Base-by-base conservation (phyloP, 2,329 filamentous ascomycete species). In the Aspergillus hortae region DNA sequence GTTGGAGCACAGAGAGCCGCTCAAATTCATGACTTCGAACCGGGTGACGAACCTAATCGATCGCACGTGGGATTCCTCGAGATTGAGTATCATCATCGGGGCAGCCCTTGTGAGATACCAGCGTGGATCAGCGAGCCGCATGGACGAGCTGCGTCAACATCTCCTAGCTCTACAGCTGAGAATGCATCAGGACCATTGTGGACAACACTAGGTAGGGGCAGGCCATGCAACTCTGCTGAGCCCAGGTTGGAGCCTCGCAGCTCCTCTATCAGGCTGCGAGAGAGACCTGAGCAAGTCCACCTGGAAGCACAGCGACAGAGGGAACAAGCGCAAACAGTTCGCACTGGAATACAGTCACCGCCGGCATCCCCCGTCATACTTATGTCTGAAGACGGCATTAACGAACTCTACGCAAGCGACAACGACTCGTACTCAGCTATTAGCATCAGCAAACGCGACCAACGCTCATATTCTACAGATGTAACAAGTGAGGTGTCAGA, bases 1-100 rank as follows among this genome's bases (percentile, higher is more conserved):
- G 54, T 66, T 21, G 61, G 58, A 6, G 43, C 53, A 3, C 54
- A 59, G 38, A 55, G 58, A 30, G 63, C 60, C 19, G 62, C 63
- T 41, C 56, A 59, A 33, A 56, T 65, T 49, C 14, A 27, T 3
- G 17, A 30, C 25, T 9, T 32, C 25, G 21, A 40, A n/a, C 6
- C 4, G n/a, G 11, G 25, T 7, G 38, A 38, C 17, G 36, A 51
- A 19, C 52, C 52, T 4, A 11, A 23, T 7, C 38, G n/a, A 17
- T 42, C 48, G 25, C 23, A 33, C 11, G 19, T 21, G 6, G 17
- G 7, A 9, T 30, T 4, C 10, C 27, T 9, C 3, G 7, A 9
- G 10, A 9, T 30, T 30, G 27, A 30, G 7, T 30, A 11, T 30
- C 27, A 30, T 11, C 27, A 30, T 30, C 7, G 27, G 10, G 3